Evolutionary conservation across 2,329 filamentous ascomycete genomes (phyloP).

Genomic region (Teratosphaeria gauchensis): DNA sequence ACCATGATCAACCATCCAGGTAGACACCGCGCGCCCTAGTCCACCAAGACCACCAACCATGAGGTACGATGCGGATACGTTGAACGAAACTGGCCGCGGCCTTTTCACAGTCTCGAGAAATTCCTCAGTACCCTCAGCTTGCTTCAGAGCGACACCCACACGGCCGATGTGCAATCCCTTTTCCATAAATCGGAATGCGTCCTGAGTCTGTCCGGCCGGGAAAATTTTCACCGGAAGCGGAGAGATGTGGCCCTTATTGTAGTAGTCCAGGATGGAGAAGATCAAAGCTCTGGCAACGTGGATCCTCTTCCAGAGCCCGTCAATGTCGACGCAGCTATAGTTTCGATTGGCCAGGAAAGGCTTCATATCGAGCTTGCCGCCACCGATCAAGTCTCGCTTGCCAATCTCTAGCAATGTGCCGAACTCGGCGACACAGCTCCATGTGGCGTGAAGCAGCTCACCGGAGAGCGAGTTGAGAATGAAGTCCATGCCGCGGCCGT

Average conservation of each 20-base stretch:
- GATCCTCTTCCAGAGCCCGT: background rate
- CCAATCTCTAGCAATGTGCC: conserved; percentile 24
- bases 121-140: background rate
- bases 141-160: conserved; percentile 7
- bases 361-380: conserved; percentile 8
- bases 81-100: background rate
- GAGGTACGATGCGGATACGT: conserved; percentile 9
- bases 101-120: background rate
- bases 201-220: conserved; percentile 1
- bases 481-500: conserved; percentile 24
- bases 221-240: conserved; percentile 3
- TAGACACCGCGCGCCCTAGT: conserved; percentile 10
- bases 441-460: conserved; percentile 17
- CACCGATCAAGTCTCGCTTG: conserved; percentile 10
- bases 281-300: background rate
- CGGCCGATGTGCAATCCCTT: conserved; percentile 15
- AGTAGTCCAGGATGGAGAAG: background rate
- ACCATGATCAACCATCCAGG: conserved; percentile 11
- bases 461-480: conserved; percentile 22
- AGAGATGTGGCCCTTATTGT: conserved; percentile 1
- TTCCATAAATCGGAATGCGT: conserved; percentile 11
- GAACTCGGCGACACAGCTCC: conserved; percentile 19
- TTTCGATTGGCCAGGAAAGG: conserved; percentile 8
- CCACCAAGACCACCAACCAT: conserved; percentile 17
- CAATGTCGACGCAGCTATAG: conserved; percentile 8